These are phyloP conservation scores for Oligophagozyma castellii DNA, from an alignment of 1,139 yeast species.

Conservation along the genomic window DNA sequence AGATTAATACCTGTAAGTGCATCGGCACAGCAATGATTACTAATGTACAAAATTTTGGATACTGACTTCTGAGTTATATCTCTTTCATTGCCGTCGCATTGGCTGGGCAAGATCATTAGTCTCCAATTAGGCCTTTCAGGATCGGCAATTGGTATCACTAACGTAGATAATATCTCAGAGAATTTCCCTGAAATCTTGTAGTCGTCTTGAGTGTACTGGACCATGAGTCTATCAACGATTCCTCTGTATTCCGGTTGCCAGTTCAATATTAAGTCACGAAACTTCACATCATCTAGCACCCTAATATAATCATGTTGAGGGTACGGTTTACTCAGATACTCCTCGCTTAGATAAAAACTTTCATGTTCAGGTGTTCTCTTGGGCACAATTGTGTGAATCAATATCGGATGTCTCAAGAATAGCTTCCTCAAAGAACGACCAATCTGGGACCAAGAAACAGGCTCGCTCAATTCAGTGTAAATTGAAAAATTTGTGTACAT, in stretches of 20 bases:
- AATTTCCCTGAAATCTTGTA: slow-evolving; percentile 7
- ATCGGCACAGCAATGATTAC: slow-evolving; percentile 17
- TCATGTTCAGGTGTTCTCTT: slow-evolving; percentile 9
- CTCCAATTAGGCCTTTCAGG: slow-evolving; percentile 17
- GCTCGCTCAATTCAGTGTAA: slow-evolving; percentile 11
- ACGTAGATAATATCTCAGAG: slow-evolving; percentile 7
- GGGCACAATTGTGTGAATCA: slow-evolving; percentile 13
- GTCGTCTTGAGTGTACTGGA: slow-evolving; percentile 8
- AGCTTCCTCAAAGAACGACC: slow-evolving; percentile 9
- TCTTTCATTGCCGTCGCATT: no score
- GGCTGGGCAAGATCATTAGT: slow-evolving; percentile 9
- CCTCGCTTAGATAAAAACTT: slow-evolving; percentile 11
- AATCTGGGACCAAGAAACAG: slow-evolving; percentile 5
- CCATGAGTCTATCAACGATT: slow-evolving; percentile 5
- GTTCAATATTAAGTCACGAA: slow-evolving; percentile 15
- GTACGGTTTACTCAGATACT: slow-evolving; percentile 11
- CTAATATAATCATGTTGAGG: slow-evolving; percentile 15
- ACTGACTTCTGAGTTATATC: neutral
- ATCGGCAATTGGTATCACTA: slow-evolving; percentile 10
- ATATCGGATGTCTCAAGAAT: slow-evolving; percentile 12
- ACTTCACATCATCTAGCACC: slow-evolving; percentile 7
- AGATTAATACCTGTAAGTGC: slow-evolving; percentile 14
- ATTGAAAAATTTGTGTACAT: slow-evolving; percentile 16
- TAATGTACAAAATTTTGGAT: slow-evolving; percentile 8
- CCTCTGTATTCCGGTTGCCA: slow-evolving; percentile 11